Conservation (phyloP, 1,139 yeast genomes). For the Zhuliangozyma parablackwelliae region DNA sequence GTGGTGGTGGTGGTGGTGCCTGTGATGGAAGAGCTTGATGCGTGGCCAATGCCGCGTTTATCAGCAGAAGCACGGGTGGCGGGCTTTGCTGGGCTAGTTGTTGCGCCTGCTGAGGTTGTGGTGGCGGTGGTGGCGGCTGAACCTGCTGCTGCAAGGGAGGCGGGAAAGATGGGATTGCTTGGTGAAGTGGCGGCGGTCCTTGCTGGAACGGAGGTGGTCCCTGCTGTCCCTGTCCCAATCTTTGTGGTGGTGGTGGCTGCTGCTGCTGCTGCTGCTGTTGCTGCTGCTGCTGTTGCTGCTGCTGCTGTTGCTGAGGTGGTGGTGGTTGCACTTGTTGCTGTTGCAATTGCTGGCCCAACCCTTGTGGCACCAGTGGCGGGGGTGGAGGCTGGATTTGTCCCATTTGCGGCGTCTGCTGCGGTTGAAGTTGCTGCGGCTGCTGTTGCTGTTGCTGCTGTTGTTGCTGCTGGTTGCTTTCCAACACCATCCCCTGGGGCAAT, state of each 20-base stretch:
- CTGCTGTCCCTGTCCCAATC: background rate
- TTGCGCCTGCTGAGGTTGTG: constrained; percentile 5
- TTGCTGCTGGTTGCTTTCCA: constrained; percentile 41
- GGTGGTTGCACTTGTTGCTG: constrained; percentile 4
- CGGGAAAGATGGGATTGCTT: background rate
- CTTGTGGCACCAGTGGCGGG: constrained; percentile 3
- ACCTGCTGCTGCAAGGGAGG: background rate
- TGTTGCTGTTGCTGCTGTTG: constrained; percentile 12
- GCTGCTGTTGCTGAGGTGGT: constrained; percentile 3
- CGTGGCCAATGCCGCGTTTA: background rate
- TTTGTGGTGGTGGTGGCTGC: too few relatives aligned
- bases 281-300: constrained; percentile 10
- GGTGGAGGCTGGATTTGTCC: constrained; percentile 9
- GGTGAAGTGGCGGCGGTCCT: constrained; percentile 1
- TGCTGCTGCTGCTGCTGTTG: constrained; percentile 4
- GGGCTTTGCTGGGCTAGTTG: background rate
- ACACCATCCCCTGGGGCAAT: constrained; percentile 57
- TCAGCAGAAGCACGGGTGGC: too few relatives aligned
- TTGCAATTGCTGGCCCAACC: constrained; percentile 3
- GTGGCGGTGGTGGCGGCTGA: constrained; percentile 3
- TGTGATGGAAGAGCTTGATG: too few relatives aligned
- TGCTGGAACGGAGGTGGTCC: constrained; percentile 1
- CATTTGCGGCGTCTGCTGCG: constrained; percentile 9
- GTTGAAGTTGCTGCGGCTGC: constrained; percentile 6
- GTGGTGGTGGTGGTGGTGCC: constrained; percentile 1